Conservation (phyloP, 2,329 filamentous ascomycete genomes). For the Pseudogymnoascus verrucosus region DNA sequence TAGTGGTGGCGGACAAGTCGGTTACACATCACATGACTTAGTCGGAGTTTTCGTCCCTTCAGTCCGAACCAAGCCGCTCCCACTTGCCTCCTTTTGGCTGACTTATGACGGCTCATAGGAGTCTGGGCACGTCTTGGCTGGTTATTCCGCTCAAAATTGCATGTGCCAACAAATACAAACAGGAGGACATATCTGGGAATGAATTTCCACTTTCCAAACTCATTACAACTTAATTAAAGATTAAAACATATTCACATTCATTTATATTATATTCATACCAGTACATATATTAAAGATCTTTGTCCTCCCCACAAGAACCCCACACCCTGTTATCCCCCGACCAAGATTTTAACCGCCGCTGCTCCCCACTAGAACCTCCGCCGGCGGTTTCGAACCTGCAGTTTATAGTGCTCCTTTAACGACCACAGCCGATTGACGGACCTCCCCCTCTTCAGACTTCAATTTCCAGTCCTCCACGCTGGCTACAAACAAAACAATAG, state of each 20-base stretch:
- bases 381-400: constrained; percentile 3
- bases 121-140: background rate
- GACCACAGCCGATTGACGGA: background rate
- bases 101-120: background rate
- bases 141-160: background rate
- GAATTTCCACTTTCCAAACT: background rate
- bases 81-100: background rate
- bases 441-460: background rate
- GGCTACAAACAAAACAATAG: background rate
- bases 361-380: background rate
- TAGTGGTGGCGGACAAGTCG: background rate
- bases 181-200: background rate
- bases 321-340: background rate
- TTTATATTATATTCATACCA: background rate
- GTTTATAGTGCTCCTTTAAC: background rate
- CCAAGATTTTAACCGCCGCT: constrained; percentile 3
- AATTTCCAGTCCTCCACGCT: background rate
- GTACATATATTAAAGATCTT: background rate
- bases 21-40: background rate
- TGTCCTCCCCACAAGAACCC: background rate
- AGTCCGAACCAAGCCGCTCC: background rate
- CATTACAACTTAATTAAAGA: constrained; percentile 1
- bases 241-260: background rate
- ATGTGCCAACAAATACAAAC: background rate
- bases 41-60: background rate